These are phyloP conservation scores for Agaricales sp. DNA, from an alignment of 1,284 basidiomycete genomes.

Conservation along the genomic window DNA sequence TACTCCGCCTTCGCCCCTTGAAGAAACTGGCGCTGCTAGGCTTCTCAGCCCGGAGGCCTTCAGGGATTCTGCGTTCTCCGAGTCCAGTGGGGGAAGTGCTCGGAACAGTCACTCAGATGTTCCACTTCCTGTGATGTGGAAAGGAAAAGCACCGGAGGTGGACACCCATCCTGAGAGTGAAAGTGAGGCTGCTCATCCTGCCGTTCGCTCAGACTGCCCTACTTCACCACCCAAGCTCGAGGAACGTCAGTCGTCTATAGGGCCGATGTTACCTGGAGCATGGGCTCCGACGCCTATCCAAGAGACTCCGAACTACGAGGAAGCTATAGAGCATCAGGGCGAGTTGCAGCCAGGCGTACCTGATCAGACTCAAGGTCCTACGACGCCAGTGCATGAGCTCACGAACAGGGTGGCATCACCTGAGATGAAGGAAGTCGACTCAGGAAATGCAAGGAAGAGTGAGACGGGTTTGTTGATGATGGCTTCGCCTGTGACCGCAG, in stretches of 20 bases:
- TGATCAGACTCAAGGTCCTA: conserved; percentile 9
- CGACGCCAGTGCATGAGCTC: conserved; percentile 36
- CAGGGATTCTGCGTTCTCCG: conserved; percentile 45
- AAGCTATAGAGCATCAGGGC: neutral
- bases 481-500: conserved; percentile 17
- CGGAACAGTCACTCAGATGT: neutral
- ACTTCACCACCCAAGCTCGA: conserved; percentile 10
- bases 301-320: conserved; percentile 25
- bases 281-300: conserved; percentile 33
- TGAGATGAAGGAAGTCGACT: conserved; percentile 29
- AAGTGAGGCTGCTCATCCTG: neutral
- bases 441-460: conserved; percentile 32
- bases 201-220: neutral
- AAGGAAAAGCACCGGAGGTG: conserved; percentile 26
- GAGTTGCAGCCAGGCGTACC: neutral
- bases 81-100: conserved; percentile 28
- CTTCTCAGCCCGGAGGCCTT: conserved; percentile 38
- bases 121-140: conserved; percentile 39
- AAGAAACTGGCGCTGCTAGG: neutral
- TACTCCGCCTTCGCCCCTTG: neutral
- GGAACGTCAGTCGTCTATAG: conserved; percentile 17
- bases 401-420: conserved; percentile 35
- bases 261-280: conserved; percentile 28
- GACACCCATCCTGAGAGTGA: conserved; percentile 11
- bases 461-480: conserved; percentile 43